phyloP scores from a whole-genome alignment of 331 rosid species.

The Arachis monticola region DNA sequence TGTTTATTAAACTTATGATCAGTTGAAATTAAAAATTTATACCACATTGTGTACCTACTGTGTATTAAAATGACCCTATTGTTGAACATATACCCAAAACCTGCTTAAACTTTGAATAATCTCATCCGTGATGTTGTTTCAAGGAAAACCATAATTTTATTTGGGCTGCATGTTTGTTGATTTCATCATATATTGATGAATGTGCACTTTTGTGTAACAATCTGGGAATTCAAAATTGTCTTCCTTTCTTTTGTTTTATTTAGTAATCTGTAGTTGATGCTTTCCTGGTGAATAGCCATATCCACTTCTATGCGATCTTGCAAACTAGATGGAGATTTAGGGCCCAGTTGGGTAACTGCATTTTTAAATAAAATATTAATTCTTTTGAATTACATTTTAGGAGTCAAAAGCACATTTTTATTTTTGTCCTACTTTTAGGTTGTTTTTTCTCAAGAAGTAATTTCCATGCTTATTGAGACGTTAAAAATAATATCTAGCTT shows the following conservation, averaged over 20 bases:
- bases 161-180: conserved; percentile 19
- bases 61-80: conserved; percentile 5
- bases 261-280: conserved; percentile 8
- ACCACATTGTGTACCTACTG: background rate
- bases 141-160: conserved; percentile 8
- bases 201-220: conserved; percentile 2
- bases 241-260: background rate
- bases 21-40: conserved; percentile 2
- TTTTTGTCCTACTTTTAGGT: too few relatives aligned
- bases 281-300: background rate
- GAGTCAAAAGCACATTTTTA: too few relatives aligned
- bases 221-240: conserved; percentile 24
- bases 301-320: conserved; percentile 13
- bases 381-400: too few relatives aligned
- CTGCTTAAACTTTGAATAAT: conserved; percentile 19
- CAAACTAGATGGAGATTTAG: conserved; percentile 2
- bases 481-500: too few relatives aligned
- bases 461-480: too few relatives aligned
- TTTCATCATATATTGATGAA: conserved; percentile 11
- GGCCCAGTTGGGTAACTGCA: too few relatives aligned
- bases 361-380: too few relatives aligned
- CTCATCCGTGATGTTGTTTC: conserved; percentile 29
- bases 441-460: too few relatives aligned
- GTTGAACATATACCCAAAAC: conserved; percentile 12
- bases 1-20: conserved; percentile 9